phyloP scores from a whole-genome alignment of 2,329 filamentous ascomycete species.

The Beauveria scarabaeidicola region DNA sequence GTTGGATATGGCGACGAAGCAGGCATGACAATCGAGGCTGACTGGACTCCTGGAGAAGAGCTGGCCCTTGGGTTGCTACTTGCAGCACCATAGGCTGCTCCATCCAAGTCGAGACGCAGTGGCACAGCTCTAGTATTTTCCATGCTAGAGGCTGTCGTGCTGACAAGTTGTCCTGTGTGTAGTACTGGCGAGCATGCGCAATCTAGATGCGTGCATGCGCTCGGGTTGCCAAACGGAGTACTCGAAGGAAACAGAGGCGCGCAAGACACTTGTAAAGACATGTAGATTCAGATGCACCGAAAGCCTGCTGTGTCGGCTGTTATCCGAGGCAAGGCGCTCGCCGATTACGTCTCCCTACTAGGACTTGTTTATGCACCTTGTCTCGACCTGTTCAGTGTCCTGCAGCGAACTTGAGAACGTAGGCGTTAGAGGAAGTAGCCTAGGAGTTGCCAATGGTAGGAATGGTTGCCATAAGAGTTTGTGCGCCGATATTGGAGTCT shows the following conservation, averaged over 20 bases:
- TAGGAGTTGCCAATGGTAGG: background rate
- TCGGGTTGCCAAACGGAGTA: background rate
- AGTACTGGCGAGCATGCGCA: background rate
- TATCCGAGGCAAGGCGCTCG: background rate
- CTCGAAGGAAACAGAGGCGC: background rate
- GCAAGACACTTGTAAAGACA: slow-evolving; percentile 3
- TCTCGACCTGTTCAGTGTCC: background rate
- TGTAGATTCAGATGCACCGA: background rate
- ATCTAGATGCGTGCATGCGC: background rate
- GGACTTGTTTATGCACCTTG: background rate
- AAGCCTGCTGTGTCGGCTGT: background rate
- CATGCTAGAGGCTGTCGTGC: background rate
- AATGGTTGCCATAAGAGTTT: slow-evolving; percentile 1
- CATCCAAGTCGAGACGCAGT: background rate
- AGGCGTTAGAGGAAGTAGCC: background rate
- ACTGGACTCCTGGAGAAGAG: background rate
- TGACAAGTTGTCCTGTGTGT: background rate
- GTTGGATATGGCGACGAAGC: background rate
- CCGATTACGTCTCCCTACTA: background rate
- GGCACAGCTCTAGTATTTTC: background rate
- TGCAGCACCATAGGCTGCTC: background rate
- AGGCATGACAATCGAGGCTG: background rate
- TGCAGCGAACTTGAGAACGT: background rate
- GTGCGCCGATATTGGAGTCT: background rate
- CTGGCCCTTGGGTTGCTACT: background rate